Base-by-base conservation (phyloP, 768 basidiomycete genomes). In the Mycena pura region DNA sequence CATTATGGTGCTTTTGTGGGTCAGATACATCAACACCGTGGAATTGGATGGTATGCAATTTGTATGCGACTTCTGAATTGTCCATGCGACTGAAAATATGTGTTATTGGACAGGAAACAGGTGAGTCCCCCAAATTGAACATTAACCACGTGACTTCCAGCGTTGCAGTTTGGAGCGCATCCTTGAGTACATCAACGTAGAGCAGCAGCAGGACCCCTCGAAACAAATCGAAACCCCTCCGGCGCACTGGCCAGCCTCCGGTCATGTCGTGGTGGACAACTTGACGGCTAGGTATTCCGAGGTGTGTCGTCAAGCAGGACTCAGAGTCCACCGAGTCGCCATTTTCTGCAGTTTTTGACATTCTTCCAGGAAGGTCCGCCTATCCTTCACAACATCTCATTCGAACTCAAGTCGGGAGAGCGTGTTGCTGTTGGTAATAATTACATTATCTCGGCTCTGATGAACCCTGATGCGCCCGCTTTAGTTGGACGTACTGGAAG, bases 401-500 rank as follows among this genome's bases (percentile, higher is more conserved):
- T 85, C 48, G 70, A 73, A n/a, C 74, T 84, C 54, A 71, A 74
- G 31, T 73, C 78, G 15, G 84, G 84, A 0, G 80, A 83, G 58
- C 77, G 80, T 14, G 74, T 85, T 38, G 83, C 82, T 19, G 74
- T 82, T 56, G 74, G 73, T 68, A 19, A n/a, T 9, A 44, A 44
- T 44, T 8, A 44, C 19, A n/a, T 44, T 44, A n/a, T 24, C 41
- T n/a, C 22, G 9, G 41, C 9, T 21, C 10, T 8, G 22, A 8
- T n/a, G 22, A 44, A n/a, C n/a, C n/a, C n/a, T n/a, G n/a, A n/a
- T n/a, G 15, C 22, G 41, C 10, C 41, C 76, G 25, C 75, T 76
- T 1, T 60, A 82, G 84, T 87, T 25, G 86, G 86, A 3, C 73
- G 86, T 27, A 88, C 86, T 2, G 86, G 86, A 17, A 83, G 82